A percentile compares a stretch with the other conserved stretches of the same genome.
These are phyloP conservation scores for Amphirosellinia nigrospora DNA, from an alignment of 495 filamentous ascomycete species.

Conservation along the genomic window DNA sequence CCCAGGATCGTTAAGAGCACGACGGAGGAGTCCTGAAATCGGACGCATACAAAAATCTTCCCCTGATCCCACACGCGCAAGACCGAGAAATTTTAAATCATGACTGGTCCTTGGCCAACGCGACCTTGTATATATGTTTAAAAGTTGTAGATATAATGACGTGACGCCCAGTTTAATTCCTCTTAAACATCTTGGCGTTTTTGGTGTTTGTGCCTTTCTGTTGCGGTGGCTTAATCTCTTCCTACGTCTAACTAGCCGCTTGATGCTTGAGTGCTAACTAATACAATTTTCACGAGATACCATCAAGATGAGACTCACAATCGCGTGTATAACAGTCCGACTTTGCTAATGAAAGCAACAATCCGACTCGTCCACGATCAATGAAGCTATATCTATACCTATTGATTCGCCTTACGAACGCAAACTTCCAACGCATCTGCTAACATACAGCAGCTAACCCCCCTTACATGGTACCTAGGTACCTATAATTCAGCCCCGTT, in stretches of 20 bases:
- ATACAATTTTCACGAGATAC: not conserved
- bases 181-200: not conserved
- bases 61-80: conserved; percentile 42
- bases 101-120: conserved; percentile 20
- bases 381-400: too few species aligned
- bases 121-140: conserved; percentile 38
- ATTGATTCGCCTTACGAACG: not conserved
- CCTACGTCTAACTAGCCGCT: not conserved
- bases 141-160: conserved; percentile 38
- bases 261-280: conserved; percentile 2
- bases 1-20: conserved; percentile 39
- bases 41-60: conserved; percentile 49
- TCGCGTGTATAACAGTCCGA: not conserved
- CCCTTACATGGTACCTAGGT: not conserved
- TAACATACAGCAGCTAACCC: not conserved
- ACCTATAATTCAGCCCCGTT: not conserved
- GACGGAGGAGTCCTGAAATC: conserved; percentile 46
- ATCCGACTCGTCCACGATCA: not conserved
- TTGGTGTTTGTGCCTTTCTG: not conserved
- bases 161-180: conserved; percentile 25
- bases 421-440: not conserved
- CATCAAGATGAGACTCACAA: not conserved
- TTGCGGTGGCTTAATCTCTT: not conserved
- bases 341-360: not conserved
- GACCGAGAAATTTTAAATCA: conserved; percentile 42